Base-by-base conservation (phyloP, 306 rosid species). In the Glycine latifolia region DNA sequence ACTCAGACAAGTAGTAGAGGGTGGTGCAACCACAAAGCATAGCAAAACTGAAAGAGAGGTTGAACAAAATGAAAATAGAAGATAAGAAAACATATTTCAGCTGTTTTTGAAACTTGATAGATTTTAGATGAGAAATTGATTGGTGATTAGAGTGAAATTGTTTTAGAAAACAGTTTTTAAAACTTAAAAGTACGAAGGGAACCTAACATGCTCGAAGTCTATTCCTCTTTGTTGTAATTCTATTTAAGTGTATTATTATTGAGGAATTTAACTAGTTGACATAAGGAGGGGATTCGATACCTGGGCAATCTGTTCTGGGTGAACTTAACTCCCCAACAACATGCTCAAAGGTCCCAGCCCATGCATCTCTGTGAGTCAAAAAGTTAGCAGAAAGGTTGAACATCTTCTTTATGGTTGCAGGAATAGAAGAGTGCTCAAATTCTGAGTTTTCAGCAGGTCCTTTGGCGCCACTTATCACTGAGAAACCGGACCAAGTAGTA, bases 281-380 rank as follows among this genome's bases (percentile, higher is more conserved):
- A 71, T 62, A 14, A 75, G 7, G 46, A 16, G 6, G 58, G 49
- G 69, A 54, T 17, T 11, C 14, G 33, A 44, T 86, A 96, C 99
- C 94, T 69, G 98, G 99, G 82, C 99, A 96, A 79, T 96, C 98
- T 0, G 99, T 93, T 87, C 99, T 89, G 0, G 99, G 97, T 14
- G 94, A 84, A 74, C 84, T 88, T 31, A 92, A 79, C 43, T 92
- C 90, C 43, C 91, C 94, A 50, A 96, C 89, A 73, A 93, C 77
- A 37, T 88, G 85, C 85, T 96, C 99, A 73, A 96, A 96, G 54
- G 99, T 96, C 33, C 97, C 99, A 15, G 99, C 98, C 99, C 99
- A 96, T 46, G 99, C 98, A 77, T 96, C 99, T 86, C 98, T 91
- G 82, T 91, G 98, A 58, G 99, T 96, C 86, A 96, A 87, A 85